Evolutionary conservation across 2,329 filamentous ascomycete species (phyloP).

Genomic region (Coniochaeta ligniaria): DNA sequence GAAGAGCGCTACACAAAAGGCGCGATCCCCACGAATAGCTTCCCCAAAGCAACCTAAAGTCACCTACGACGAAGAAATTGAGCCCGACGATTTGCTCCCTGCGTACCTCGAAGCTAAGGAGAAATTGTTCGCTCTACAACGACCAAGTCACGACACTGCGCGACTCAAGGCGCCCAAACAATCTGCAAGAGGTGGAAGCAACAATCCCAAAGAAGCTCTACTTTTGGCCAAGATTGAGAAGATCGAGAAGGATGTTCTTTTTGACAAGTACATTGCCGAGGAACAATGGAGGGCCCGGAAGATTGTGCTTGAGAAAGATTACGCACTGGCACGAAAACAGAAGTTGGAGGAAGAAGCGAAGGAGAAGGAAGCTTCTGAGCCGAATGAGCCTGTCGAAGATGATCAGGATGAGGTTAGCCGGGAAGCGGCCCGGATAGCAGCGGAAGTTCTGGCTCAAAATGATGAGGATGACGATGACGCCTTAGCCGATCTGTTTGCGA

Average conservation of each 20-base stretch:
- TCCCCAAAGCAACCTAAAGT: conserved; percentile 31
- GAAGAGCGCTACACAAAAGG: conserved; percentile 25
- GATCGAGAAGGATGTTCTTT: conserved; percentile 72
- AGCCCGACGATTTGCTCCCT: conserved; percentile 67
- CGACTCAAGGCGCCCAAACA: conserved; percentile 27
- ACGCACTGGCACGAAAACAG: conserved; percentile 40
- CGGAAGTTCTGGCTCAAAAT: conserved; percentile 49
- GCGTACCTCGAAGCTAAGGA: conserved; percentile 71
- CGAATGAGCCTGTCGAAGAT: conserved; percentile 9
- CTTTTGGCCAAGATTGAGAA: conserved; percentile 66
- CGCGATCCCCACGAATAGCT: conserved; percentile 17
- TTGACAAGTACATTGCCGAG: conserved; percentile 61
- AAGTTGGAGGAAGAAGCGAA: conserved; percentile 25
- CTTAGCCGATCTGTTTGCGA: conserved; percentile 50
- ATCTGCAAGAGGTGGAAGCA: conserved; percentile 16
- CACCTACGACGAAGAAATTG: conserved; percentile 61
- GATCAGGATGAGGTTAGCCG: conserved; percentile 38
- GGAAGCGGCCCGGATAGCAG: conserved; percentile 52
- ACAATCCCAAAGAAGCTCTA: conserved; percentile 49
- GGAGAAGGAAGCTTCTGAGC: conserved; percentile 16
- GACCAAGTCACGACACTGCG: conserved; percentile 38
- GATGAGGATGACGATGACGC: conserved; percentile 45
- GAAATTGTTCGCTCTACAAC: conserved; percentile 56
- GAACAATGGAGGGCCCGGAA: conserved; percentile 55
- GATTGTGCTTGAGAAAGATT: conserved; percentile 55